Evolutionary conservation across 345 rosid species (phyloP), one percentile per base, ranked within the genome.

Genomic region (Corchorus olitorius): DNA sequence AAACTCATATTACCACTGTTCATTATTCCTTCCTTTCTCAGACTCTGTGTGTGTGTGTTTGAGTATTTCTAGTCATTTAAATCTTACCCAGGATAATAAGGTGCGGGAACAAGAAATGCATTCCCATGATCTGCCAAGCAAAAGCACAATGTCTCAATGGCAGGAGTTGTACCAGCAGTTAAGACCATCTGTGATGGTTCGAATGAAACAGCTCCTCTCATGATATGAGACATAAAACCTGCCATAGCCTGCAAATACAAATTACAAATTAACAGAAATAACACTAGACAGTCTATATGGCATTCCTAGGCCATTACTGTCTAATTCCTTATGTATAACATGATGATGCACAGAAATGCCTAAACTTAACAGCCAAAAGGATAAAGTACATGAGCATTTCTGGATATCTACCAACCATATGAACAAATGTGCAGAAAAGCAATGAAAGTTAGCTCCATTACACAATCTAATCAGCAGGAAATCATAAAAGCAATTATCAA

Each of bases 91-190:
- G 97, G 97, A 85, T 95, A 95, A 82, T 92, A 95, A 5, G 98
- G 98, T 0, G 94, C 79, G 11, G 97, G 99, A 80, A 93, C 82
- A 7, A 90, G 96, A 80, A 95, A 84, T 80, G 94, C 96, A 70
- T 89, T 90, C 74, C 99, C 99, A 33, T 85, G 93, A 86, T 92
- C 99, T 17, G 97, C 98, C 86, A 93, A 86, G 86, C 96, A 93
- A 75, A 92, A 95, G 85, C 90, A 82, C 33, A 95, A 79, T 45
- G 90, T 92, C 86, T 93, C 98, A n/a, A 93, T 49, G 3, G 99
- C 99, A 54, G 97, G 91, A 80, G 96, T 90, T 48, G 90, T 97
- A 77, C 99, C 97, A 2, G 96, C 88, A 14, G 94, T 95, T 76
- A 93, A 82, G 2, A 91, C 87, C 43, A 90, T 83, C 43, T 88